Base-by-base conservation (phyloP, 176 grass and related monocot genomes). In the Ananas comosus region DNA sequence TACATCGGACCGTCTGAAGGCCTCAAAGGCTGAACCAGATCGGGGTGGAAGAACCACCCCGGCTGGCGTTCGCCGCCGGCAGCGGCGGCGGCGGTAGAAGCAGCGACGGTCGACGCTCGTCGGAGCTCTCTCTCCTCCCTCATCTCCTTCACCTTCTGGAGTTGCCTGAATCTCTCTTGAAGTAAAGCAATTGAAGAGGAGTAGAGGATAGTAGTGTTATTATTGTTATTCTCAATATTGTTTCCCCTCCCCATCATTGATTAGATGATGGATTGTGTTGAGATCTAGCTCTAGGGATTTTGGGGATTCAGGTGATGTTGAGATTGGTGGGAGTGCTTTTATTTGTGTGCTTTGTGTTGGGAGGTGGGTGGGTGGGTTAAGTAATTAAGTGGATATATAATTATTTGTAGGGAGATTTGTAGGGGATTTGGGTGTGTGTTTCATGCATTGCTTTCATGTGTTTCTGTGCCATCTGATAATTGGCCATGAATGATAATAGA, bases 131-230 rank as follows among this genome's bases (percentile, higher is more conserved):
- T 87, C 10, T 88, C 88, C 76, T 97, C 86, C 52, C 88, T 77
- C 89, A 85, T 90, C 83, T 88, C 91, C 75, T 96, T 96, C 14
- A 91, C 78, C 81, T 78, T 97, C 81, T 97, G 81, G 42, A 97
- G 69, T 76, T 97, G 83, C 58, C 93, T 90, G 72, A 97, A 97
- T 70, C 93, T 83, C 89, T 97, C 93, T 64, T 92, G 93, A 4
- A 97, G 83, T n/a, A 97, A 86, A 49, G 86, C 89, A 79, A 97
- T 97, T 74, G 93, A 96, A 7, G 90, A 94, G 2, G 85, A 86
- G 80, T 83, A 82, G 78, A 77, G 70, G 64, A n/a, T n/a, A 84
- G 27, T 65, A n/a, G 87, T 73, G 25, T 79, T 83, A 1, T 63
- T 72, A 64, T 87, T 73, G 25, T 81, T 83, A 1, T 67, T 72